Evolutionary conservation across 2,329 filamentous ascomycete genomes (phyloP).

Genomic region (Fusarium guadeloupense): DNA sequence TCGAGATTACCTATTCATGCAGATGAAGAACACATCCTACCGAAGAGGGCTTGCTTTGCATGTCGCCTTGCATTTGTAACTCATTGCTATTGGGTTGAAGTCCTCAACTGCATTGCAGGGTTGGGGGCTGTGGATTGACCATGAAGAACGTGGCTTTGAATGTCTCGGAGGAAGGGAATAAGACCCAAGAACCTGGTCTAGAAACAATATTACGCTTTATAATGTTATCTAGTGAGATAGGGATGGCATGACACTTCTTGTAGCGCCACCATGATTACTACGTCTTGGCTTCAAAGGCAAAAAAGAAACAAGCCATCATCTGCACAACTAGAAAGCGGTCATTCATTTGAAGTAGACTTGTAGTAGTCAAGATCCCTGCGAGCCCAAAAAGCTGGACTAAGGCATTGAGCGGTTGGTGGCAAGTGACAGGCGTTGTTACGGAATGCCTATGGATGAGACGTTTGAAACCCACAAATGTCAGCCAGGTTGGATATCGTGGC

Average conservation of each 20-base stretch:
- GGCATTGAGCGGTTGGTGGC: conserved; percentile 2
- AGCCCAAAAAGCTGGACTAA: conserved; percentile 6
- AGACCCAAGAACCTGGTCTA: conserved; percentile 31
- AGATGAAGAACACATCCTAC: conserved; percentile 11
- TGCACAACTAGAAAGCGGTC: background rate
- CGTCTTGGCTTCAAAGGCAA: background rate
- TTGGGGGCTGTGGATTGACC: background rate
- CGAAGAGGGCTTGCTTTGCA: background rate
- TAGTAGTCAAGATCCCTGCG: conserved; percentile 2
- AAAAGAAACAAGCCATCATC: background rate
- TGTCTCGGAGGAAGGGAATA: conserved; percentile 21
- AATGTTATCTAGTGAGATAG: too few species aligned
- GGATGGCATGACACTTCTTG: background rate
- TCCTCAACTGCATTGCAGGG: conserved; percentile 4
- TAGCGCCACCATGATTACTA: background rate
- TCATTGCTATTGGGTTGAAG: background rate
- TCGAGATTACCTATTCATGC: conserved; percentile 13
- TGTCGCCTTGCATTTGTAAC: conserved; percentile 16
- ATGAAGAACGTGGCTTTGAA: conserved; percentile 13
- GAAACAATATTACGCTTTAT: background rate
- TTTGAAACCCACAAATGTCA: background rate
- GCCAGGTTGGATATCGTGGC: background rate
- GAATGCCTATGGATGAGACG: conserved; percentile 20
- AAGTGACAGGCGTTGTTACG: background rate
- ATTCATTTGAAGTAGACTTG: background rate